phyloP scores from a whole-genome alignment of 805 yeast genomes.

The Pichia deserticola region DNA sequence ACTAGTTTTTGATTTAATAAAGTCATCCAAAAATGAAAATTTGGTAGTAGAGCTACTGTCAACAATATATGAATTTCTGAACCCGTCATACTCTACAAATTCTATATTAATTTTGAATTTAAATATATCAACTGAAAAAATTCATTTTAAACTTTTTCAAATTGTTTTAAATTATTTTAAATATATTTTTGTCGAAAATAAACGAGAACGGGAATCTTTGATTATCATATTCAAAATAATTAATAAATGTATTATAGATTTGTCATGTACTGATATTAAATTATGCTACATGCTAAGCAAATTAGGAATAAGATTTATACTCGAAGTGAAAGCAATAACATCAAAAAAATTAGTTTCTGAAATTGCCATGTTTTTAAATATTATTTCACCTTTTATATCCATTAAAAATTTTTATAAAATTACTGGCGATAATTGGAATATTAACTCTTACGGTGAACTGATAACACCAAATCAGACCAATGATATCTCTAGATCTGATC shows the following conservation, averaged over 20 bases:
- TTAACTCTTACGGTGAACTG: constrained; percentile 4
- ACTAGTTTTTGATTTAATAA: constrained; percentile 4
- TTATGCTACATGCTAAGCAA: constrained; percentile 32
- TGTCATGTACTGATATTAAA: constrained; percentile 34
- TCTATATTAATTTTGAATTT: not conserved
- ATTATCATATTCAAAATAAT: constrained; percentile 34
- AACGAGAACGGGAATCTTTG: constrained; percentile 21
- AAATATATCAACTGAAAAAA: constrained; percentile 1
- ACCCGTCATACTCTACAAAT: constrained; percentile 14
- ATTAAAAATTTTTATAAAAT: constrained; percentile 22
- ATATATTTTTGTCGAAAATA: constrained; percentile 12
- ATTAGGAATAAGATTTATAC: constrained; percentile 31
- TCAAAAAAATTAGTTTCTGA: constrained; percentile 38
- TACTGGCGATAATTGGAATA: constrained; percentile 22
- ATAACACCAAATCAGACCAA: not conserved
- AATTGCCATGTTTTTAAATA: constrained; percentile 36
- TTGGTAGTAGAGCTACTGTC: constrained; percentile 16
- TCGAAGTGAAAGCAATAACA: constrained; percentile 33
- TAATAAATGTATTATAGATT: constrained; percentile 37
- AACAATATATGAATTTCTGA: constrained; percentile 13
- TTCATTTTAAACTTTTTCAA: constrained; percentile 12
- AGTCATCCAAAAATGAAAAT: constrained; percentile 15
- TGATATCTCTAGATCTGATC: not conserved
- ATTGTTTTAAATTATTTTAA: constrained; percentile 12
- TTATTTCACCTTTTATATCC: constrained; percentile 35